These are phyloP conservation scores for Oryza officinalis DNA, from an alignment of 176 grass and related monocot genomes.

Conservation along the genomic window DNA sequence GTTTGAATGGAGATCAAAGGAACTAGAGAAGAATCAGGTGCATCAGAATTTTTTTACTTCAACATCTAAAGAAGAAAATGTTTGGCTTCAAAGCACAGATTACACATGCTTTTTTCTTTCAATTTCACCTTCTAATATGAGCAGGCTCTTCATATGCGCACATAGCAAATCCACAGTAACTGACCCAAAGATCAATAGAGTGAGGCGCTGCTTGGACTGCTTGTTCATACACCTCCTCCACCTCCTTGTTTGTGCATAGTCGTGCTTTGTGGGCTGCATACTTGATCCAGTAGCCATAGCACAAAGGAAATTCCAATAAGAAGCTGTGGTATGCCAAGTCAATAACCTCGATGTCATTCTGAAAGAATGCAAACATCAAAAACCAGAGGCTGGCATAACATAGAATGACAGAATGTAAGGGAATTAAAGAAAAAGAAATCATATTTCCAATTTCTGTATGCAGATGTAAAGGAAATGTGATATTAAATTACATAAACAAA, in stretches of 20 bases:
- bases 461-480: background rate
- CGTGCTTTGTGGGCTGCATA: conserved; percentile 69
- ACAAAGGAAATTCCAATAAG: conserved; percentile 82
- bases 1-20: conserved; percentile 8
- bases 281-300: conserved; percentile 82
- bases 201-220: conserved; percentile 61
- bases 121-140: conserved; percentile 80
- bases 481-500: conserved; percentile 29
- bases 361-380: conserved; percentile 44
- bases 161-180: conserved; percentile 78
- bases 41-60: background rate
- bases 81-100: background rate
- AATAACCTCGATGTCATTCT: conserved; percentile 71
- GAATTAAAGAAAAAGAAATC: conserved; percentile 19
- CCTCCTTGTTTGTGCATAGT: conserved; percentile 54
- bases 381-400: conserved; percentile 30
- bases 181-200: conserved; percentile 77
- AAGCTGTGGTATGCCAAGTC: conserved; percentile 63
- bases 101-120: background rate
- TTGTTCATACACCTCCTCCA: conserved; percentile 69
- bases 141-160: conserved; percentile 64
- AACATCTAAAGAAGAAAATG: conserved; percentile 7
- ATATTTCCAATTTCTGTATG: conserved; percentile 17
- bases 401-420: conserved; percentile 7
- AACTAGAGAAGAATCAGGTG: background rate